Percentiles rank a stretch among this genome's conserved stretches.
These are phyloP conservation scores for Apium graveolens DNA, from an alignment of 129 eudicot genomes.

Conservation along the genomic window DNA sequence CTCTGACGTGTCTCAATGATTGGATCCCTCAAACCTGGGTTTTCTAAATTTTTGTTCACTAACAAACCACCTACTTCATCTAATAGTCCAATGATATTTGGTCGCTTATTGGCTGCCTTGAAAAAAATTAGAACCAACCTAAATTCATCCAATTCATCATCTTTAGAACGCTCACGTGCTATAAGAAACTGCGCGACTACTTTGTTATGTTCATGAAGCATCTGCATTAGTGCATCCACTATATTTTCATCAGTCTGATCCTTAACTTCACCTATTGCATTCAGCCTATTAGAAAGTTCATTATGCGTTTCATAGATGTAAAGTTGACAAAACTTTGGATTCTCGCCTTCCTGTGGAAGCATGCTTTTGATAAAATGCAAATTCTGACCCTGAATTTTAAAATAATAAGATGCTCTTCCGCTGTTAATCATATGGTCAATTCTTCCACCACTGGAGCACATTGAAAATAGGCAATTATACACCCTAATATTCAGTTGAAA, in stretches of 20 bases:
- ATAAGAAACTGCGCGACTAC: not conserved
- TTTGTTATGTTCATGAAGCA: not conserved
- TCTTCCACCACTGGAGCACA: not conserved
- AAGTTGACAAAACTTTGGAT: not conserved
- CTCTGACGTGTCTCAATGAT: not conserved
- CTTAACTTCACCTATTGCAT: too few relatives aligned
- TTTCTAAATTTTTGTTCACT: not conserved
- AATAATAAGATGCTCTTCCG: not conserved
- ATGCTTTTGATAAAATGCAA: not conserved
- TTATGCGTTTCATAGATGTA: conserved; percentile 6
- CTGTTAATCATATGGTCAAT: not conserved
- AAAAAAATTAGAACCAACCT: not conserved
- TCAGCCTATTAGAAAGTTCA: not conserved
- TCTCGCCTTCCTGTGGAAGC: not conserved
- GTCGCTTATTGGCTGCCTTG: not conserved
- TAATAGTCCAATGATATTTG: not conserved
- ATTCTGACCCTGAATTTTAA: not conserved
- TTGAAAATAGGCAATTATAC: not conserved
- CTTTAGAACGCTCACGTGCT: not conserved
- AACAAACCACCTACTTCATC: not conserved
- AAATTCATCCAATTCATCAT: too few relatives aligned
- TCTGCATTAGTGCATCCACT: not conserved
- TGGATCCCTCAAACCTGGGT: not conserved
- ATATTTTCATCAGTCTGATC: not conserved
- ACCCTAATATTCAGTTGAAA: not conserved